Evolutionary conservation across 768 basidiomycete species (phyloP).

Genomic region (Lyophyllum decastes): DNA sequence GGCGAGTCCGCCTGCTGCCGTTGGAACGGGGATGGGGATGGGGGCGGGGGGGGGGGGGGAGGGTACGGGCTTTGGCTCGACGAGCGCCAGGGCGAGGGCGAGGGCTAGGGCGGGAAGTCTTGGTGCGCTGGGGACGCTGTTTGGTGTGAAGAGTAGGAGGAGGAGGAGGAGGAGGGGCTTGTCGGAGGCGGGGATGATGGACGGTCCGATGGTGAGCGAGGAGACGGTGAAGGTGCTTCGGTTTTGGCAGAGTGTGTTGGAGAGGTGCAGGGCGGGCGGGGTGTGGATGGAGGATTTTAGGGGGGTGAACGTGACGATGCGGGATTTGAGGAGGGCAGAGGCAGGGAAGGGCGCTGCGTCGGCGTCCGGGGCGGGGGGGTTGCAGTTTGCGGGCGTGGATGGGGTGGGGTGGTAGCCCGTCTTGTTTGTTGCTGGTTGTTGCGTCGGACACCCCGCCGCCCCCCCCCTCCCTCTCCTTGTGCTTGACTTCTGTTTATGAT

Average conservation of each 20-base stretch:
- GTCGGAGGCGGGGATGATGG: neutral
- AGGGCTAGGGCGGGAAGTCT: neutral
- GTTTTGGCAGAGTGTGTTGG: slow-evolving; percentile 53
- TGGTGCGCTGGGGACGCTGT: neutral
- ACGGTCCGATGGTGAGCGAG: neutral
- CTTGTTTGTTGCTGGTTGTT: neutral
- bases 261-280: slow-evolving; percentile 49
- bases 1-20: too few relatives aligned
- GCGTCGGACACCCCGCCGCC: neutral
- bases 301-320: slow-evolving; percentile 57
- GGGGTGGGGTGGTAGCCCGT: slow-evolving; percentile 1
- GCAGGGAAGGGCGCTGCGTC: slow-evolving; percentile 14
- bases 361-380: neutral
- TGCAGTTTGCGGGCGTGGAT: neutral
- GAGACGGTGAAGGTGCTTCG: slow-evolving; percentile 23
- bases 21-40: neutral
- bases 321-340: slow-evolving; percentile 32
- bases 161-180: neutral
- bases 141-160: neutral
- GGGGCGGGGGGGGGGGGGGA: neutral
- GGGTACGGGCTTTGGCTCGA: too few relatives aligned
- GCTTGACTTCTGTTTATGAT: neutral
- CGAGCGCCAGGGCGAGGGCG: neutral
- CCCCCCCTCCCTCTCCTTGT: too few relatives aligned
- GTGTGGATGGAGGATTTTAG: slow-evolving; percentile 69